Evolutionary conservation across 2,329 filamentous ascomycete genomes (phyloP).

Genomic region (Calonectria ilicicola): DNA sequence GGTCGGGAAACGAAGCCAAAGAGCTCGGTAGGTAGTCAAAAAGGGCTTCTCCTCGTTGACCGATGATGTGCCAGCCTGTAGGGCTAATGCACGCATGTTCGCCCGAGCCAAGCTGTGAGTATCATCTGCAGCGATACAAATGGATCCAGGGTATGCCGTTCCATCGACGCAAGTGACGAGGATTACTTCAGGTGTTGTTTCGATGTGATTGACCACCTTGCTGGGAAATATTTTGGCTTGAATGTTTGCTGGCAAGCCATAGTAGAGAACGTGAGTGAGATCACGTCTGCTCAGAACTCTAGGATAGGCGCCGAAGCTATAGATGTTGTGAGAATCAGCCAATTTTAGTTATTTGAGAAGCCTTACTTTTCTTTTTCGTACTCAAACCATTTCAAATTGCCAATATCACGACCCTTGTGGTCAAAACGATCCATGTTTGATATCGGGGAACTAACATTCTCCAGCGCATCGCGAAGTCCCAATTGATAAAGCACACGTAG

Average conservation of each 20-base stretch:
- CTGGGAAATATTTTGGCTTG: conserved; percentile 44
- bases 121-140: conserved; percentile 59
- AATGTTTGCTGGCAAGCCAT: conserved; percentile 39
- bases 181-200: conserved; percentile 37
- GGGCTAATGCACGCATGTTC: conserved; percentile 48
- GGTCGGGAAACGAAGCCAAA: conserved; percentile 50
- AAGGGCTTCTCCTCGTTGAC: conserved; percentile 46
- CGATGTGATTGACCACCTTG: conserved; percentile 41
- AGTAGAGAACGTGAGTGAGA: conserved; percentile 48
- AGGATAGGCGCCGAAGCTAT: conserved; percentile 42
- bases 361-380: conserved; percentile 41
- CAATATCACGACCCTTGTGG: conserved; percentile 41
- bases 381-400: conserved; percentile 37
- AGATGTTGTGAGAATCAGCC: not conserved
- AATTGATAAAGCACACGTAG: conserved; percentile 50
- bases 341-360: accelerated
- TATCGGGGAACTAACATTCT: conserved; percentile 37
- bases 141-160: conserved; percentile 44
- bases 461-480: conserved; percentile 40
- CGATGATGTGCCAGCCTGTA: conserved; percentile 21
- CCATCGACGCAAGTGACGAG: conserved; percentile 49
- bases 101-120: conserved; percentile 51
- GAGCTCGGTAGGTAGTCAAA: conserved; percentile 45
- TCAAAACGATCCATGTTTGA: conserved; percentile 38
- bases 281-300: conserved; percentile 50